Base-by-base conservation (phyloP, 1,284 basidiomycete genomes). In the Austroboletus rostrupii region DNA sequence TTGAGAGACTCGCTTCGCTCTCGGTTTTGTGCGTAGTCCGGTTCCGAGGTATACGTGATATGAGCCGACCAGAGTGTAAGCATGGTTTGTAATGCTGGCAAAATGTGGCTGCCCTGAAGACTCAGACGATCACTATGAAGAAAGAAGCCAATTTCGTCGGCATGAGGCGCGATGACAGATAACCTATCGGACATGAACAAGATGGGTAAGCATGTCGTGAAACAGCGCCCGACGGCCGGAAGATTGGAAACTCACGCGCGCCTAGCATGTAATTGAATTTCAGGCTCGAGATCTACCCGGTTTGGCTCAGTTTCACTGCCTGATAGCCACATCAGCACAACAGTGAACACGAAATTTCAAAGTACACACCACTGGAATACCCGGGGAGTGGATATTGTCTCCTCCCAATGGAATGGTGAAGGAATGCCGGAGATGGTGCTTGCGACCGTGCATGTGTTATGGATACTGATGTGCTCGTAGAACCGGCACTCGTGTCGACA, bases 51-150 rank as follows among this genome's bases (percentile, higher is more conserved):
- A 12, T 39, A 52, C 2, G 67, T 61, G 9, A 75, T 53, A 36
- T 65, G 64, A 21, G 68, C 54, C 8, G 68, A 73, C 66, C 71
- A 73, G 2, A 78, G 58, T 5, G 64, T 65, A 16, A 75, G 61
- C 1, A 58, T 56, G 44, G 57, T 66, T 23, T 69, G 48, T 3
- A 77, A 60, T 3, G 66, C 67, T 5, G 68, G 67, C 13, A 62
- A 52, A 21, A 68, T 61, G 14, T 59, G 56, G 17, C 47, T 36
- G 10, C 48, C 57, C 33, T 38, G 56, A 6, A 54, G 48, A 8
- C 61, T 59, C 29, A 74, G 68, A 17, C 69, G 67, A 16, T 52
- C 52, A 3, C 53, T 13, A 44, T 68, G 48, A 31, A 72, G 60
- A 48, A 71, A 73, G 42, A 72, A 61, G 5, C 69, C 66, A 12